phyloP scores from a whole-genome alignment of 2,329 filamentous ascomycete species.

The Didymella pomorum region DNA sequence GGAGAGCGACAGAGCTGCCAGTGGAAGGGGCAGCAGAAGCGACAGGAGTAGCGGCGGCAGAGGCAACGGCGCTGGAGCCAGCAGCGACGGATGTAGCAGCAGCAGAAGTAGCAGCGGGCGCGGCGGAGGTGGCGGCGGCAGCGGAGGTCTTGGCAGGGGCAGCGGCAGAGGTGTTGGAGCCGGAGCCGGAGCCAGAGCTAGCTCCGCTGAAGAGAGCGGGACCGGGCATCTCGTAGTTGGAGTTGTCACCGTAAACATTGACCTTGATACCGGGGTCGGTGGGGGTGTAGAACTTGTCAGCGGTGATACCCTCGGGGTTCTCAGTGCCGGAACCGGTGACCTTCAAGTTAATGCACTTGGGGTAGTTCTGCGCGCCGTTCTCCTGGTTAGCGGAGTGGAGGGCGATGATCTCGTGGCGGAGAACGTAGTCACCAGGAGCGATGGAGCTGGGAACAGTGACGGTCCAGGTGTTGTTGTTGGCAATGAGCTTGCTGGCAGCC shows the following conservation, averaged over 20 bases:
- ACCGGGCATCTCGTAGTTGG: conserved; percentile 61
- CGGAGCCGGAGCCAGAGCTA: conserved; percentile 19
- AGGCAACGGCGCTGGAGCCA: conserved; percentile 14
- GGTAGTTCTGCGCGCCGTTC: conserved; percentile 58
- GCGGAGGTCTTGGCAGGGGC: conserved; percentile 21
- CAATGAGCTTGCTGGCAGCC: conserved; percentile 63
- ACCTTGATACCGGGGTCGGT: conserved; percentile 66
- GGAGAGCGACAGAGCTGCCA: conserved; percentile 17
- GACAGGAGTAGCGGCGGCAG: conserved; percentile 20
- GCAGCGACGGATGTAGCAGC: conserved; percentile 17
- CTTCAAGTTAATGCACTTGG: conserved; percentile 61
- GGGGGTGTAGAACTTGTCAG: conserved; percentile 65
- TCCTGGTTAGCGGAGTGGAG: conserved; percentile 62
- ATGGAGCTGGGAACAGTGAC: conserved; percentile 63
- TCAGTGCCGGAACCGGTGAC: conserved; percentile 63
- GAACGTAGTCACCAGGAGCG: conserved; percentile 65
- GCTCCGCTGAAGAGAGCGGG: conserved; percentile 51
- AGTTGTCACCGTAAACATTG: conserved; percentile 63
- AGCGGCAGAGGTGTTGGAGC: conserved; percentile 18
- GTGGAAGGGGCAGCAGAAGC: conserved; percentile 20
- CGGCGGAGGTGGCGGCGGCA: conserved; percentile 2
- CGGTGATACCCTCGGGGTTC: conserved; percentile 53
- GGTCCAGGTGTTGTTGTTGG: conserved; percentile 57
- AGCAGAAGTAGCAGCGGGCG: too few species aligned
- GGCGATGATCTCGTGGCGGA: conserved; percentile 67